phyloP scores from a whole-genome alignment of 2,329 filamentous ascomycete species.

The Colletotrichum caudatum region DNA sequence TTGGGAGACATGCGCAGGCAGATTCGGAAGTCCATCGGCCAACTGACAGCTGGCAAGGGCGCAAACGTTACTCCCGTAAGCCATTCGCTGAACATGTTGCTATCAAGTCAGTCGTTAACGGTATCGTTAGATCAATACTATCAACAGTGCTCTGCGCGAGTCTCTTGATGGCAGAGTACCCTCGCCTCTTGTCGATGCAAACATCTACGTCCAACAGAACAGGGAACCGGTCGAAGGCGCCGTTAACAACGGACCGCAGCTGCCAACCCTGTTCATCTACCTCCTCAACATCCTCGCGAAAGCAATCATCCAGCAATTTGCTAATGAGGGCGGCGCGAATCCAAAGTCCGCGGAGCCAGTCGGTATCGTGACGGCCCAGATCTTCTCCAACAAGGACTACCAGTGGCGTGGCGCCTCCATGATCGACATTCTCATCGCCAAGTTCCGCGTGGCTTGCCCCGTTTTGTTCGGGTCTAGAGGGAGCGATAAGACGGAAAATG shows the following conservation, averaged over 20 bases:
- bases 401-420: slow-evolving; percentile 75
- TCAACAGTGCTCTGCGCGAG: slow-evolving; percentile 64
- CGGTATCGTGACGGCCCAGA: slow-evolving; percentile 79
- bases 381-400: slow-evolving; percentile 78
- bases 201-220: slow-evolving; percentile 62
- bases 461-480: slow-evolving; percentile 87
- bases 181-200: slow-evolving; percentile 65
- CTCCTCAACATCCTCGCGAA: slow-evolving; percentile 83
- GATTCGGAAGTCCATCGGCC: slow-evolving; percentile 78
- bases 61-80: slow-evolving; percentile 64
- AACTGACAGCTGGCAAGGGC: slow-evolving; percentile 74
- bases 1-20: slow-evolving; percentile 79
- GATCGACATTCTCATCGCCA: slow-evolving; percentile 87
- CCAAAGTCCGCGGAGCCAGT: slow-evolving; percentile 79
- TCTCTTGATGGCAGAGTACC: slow-evolving; percentile 65
- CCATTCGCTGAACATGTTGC: slow-evolving; percentile 16
- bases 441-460: slow-evolving; percentile 84
- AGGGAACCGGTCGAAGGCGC: slow-evolving; percentile 63
- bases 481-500: slow-evolving; percentile 77
- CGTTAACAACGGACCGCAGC: slow-evolving; percentile 62
- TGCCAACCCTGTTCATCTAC: slow-evolving; percentile 78
- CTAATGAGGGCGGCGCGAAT: slow-evolving; percentile 73
- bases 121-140: slow-evolving; percentile 55
- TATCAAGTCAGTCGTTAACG: slow-evolving; percentile 30
- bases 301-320: slow-evolving; percentile 76